Percentiles rank a stretch among this genome's conserved stretches.
Evolutionary conservation across 225 moss, liverwort and hornwort genomes (phyloP).

Genomic region (Thuidium tamariscinum): DNA sequence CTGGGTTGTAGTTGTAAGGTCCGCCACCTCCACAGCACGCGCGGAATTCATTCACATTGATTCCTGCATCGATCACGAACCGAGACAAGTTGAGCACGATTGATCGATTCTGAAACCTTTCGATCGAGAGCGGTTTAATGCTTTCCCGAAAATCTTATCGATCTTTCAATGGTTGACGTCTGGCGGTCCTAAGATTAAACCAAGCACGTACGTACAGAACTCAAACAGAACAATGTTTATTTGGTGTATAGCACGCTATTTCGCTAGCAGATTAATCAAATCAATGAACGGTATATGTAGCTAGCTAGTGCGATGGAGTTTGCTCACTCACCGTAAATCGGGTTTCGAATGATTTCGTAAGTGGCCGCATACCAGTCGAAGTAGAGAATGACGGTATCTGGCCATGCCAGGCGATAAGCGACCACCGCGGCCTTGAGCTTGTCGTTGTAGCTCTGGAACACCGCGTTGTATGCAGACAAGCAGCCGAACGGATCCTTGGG

Average conservation of each 20-base stretch:
- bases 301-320: neutral
- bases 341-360: neutral
- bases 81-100: neutral
- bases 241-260: neutral
- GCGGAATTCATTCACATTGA: neutral
- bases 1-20: constrained; percentile 17
- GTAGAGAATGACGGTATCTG: constrained; percentile 9
- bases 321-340: neutral
- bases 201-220: neutral
- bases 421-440: constrained; percentile 11
- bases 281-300: neutral
- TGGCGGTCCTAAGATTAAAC: neutral
- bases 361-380: constrained; percentile 6
- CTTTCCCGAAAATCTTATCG: neutral
- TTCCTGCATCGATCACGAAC: neutral
- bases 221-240: neutral
- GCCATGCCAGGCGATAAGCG: constrained; percentile 1
- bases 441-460: neutral
- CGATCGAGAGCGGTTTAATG: neutral
- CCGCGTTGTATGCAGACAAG: constrained; percentile 12
- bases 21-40: constrained; percentile 54
- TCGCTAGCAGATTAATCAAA: no score
- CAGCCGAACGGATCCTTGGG: constrained; percentile 8
- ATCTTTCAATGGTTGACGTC: neutral
- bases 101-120: no score